phyloP scores from a whole-genome alignment of 352 stramenopile species.

The Globisporangium canariense region DNA sequence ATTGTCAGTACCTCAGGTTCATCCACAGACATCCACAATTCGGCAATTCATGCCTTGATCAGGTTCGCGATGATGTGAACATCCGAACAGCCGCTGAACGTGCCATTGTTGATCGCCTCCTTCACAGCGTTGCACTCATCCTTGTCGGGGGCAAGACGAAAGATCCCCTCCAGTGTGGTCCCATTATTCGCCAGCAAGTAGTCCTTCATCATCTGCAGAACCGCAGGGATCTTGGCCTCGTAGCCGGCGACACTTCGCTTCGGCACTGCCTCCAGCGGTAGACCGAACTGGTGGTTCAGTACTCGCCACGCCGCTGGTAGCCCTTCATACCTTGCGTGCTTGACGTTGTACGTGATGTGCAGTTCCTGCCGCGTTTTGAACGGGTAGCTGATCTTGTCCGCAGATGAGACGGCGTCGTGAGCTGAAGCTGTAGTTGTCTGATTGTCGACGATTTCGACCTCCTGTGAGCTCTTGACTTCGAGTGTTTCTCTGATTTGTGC shows the following conservation, averaged over 20 bases:
- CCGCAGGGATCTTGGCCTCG: constrained; percentile 57
- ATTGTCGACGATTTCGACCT: constrained; percentile 1
- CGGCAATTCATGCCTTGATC: constrained; percentile 49
- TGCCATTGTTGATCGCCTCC: constrained; percentile 62
- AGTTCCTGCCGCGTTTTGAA: constrained; percentile 67
- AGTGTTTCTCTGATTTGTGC: not conserved
- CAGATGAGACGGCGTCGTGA: constrained; percentile 3
- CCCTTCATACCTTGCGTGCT: constrained; percentile 69
- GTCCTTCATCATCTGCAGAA: constrained; percentile 75
- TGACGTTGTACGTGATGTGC: constrained; percentile 73
- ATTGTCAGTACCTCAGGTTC: not conserved
- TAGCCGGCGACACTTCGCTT: constrained; percentile 62
- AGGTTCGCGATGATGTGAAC: constrained; percentile 80
- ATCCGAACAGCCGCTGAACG: constrained; percentile 54
- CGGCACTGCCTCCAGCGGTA: constrained; percentile 56
- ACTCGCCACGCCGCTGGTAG: constrained; percentile 57
- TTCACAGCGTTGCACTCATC: constrained; percentile 53
- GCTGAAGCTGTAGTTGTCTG: not conserved
- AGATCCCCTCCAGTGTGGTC: constrained; percentile 58
- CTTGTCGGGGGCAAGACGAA: constrained; percentile 72
- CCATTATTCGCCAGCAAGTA: constrained; percentile 50
- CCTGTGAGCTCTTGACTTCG: not conserved
- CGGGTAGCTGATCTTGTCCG: constrained; percentile 53
- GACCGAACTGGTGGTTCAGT: constrained; percentile 73
- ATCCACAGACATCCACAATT: not conserved